phyloP scores from a whole-genome alignment of 257 asterid genomes.

The Eustoma russellianum region DNA sequence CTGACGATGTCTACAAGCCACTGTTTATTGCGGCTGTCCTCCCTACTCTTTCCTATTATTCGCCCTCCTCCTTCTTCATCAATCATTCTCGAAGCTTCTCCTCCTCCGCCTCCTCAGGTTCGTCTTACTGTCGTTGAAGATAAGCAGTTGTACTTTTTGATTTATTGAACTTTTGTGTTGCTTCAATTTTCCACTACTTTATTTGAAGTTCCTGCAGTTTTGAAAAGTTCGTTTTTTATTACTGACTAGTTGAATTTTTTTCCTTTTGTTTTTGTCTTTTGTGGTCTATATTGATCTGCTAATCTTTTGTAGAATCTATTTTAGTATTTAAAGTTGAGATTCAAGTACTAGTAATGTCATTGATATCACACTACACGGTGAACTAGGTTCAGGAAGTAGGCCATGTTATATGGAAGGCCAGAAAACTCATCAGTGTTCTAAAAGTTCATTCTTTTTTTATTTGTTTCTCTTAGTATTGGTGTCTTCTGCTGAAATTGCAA shows the following conservation, averaged over 20 bases:
- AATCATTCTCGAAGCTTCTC: conserved; percentile 53
- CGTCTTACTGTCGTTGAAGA: neutral
- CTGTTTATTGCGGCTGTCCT: conserved; percentile 27
- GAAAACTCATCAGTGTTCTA: too few species aligned
- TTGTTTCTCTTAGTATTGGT: too few species aligned
- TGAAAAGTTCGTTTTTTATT: too few species aligned
- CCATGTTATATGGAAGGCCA: too few species aligned
- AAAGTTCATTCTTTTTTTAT: too few species aligned
- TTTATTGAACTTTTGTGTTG: neutral
- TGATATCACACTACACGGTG: too few species aligned
- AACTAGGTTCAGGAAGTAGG: too few species aligned
- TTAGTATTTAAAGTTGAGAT: neutral
- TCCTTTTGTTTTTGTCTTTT: neutral
- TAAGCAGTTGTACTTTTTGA: neutral
- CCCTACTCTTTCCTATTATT: conserved; percentile 11
- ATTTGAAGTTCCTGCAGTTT: neutral
- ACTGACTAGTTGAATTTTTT: neutral
- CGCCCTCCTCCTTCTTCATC: conserved; percentile 13
- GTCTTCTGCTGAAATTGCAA: too few species aligned
- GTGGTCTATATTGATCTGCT: neutral
- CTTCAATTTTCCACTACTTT: neutral
- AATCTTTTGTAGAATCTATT: neutral
- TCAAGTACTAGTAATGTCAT: too few species aligned
- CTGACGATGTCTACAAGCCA: conserved; percentile 35
- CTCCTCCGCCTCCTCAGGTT: conserved; percentile 50